phyloP scores from a whole-genome alignment of 495 filamentous ascomycete genomes.

The Neurospora sp. region DNA sequence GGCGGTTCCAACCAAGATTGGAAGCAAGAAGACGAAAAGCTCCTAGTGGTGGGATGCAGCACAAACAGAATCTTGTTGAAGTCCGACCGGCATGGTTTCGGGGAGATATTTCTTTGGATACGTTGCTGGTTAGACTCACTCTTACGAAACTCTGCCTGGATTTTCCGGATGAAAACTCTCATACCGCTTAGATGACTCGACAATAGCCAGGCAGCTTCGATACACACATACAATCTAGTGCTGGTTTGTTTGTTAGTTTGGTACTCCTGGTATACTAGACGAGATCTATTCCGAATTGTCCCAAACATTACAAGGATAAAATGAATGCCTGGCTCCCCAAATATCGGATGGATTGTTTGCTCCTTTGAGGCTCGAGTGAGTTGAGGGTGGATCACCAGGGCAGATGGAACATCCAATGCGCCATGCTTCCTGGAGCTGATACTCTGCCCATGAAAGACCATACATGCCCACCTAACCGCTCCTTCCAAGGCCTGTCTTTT shows the following conservation, averaged over 20 bases:
- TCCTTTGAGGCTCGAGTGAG: background rate
- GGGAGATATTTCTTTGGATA: background rate
- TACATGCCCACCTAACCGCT: background rate
- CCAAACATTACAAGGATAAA: too few relatives aligned
- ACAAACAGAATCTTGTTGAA: background rate
- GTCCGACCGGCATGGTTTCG: background rate
- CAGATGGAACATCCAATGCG: background rate
- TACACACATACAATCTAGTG: too few relatives aligned
- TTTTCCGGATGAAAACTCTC: background rate
- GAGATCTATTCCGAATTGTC: too few relatives aligned
- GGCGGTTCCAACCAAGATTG: conserved; percentile 27
- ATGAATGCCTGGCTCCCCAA: background rate
- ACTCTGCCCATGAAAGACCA: background rate
- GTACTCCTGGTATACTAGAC: too few relatives aligned
- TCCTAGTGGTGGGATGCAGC: background rate
- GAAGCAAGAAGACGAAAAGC: conserved; percentile 23
- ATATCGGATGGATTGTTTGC: background rate
- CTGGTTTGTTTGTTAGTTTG: too few relatives aligned
- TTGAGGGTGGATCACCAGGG: background rate
- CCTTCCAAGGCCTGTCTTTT: background rate
- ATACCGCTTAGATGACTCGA: background rate
- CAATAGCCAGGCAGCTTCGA: background rate
- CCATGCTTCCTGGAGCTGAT: background rate
- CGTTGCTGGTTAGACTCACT: background rate
- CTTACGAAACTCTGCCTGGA: background rate